A percentile compares a stretch with the other conserved stretches of the same genome.
Evolutionary conservation across 2,329 filamentous ascomycete species (phyloP).

Genomic region (Helotiales sp.): DNA sequence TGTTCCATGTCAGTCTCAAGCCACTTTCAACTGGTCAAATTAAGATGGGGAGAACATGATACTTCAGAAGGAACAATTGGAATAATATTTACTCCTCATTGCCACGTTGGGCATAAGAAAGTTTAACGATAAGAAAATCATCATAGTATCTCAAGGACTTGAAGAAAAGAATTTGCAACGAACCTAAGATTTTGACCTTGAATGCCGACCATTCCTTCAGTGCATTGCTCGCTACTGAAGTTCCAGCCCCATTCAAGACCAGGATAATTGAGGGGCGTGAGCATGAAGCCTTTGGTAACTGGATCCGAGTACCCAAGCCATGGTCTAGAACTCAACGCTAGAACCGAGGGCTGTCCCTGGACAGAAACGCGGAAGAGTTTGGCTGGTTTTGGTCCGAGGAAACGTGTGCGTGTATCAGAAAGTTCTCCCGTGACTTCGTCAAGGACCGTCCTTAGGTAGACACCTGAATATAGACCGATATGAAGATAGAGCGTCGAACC

Average conservation of each 20-base stretch:
- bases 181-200: conserved; percentile 87
- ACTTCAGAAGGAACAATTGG: conserved; percentile 99
- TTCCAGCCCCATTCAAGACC: conserved; percentile 94
- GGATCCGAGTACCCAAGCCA: conserved; percentile 95
- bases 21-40: background rate
- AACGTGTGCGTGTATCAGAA: conserved; percentile 91
- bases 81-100: conserved; percentile 58
- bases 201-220: conserved; percentile 91
- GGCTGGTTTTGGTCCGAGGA: conserved; percentile 87
- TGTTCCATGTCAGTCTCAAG: conserved; percentile 41
- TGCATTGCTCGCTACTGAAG: conserved; percentile 92
- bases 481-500: conserved; percentile 90
- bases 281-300: conserved; percentile 82
- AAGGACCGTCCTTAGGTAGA: conserved; percentile 91
- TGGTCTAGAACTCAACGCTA: conserved; percentile 89
- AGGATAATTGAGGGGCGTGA: conserved; percentile 87
- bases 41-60: conserved; percentile 31
- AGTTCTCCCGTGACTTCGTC: conserved; percentile 96
- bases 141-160: conserved; percentile 34
- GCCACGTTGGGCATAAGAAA: conserved; percentile 36
- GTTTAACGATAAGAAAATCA: conserved; percentile 45
- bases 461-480: conserved; percentile 91
- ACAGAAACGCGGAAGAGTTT: conserved; percentile 91
- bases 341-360: conserved; percentile 77
- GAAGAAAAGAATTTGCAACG: conserved; percentile 34